Evolutionary conservation across 208 protist genomes (phyloP).

Genomic region (Herpetomonas samuelpessoai): DNA sequence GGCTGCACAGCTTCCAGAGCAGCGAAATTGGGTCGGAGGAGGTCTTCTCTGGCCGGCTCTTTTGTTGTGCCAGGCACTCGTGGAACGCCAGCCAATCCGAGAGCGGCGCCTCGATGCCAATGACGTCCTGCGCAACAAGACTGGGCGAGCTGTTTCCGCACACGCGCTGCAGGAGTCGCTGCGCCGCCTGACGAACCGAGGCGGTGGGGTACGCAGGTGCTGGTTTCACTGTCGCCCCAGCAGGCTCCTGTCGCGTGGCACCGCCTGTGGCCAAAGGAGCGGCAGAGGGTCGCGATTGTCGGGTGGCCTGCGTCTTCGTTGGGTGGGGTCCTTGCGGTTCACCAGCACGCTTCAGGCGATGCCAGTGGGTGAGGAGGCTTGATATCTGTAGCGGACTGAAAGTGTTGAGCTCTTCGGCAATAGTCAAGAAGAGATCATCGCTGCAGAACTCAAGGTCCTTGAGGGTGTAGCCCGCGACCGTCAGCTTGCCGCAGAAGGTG

Average conservation of each 20-base stretch:
- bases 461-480: constrained; percentile 48
- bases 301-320: neutral
- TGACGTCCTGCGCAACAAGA: constrained; percentile 19
- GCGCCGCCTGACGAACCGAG: constrained; percentile 12
- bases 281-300: neutral
- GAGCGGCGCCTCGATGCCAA: constrained; percentile 29
- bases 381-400: constrained; percentile 51
- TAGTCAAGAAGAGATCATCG: constrained; percentile 57
- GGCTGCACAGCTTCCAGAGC: constrained; percentile 66
- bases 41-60: neutral
- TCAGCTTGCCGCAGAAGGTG: constrained; percentile 44
- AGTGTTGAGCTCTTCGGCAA: constrained; percentile 48
- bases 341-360: constrained; percentile 8
- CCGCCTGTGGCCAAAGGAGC: neutral
- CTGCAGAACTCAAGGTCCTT: constrained; percentile 57
- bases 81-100: constrained; percentile 23
- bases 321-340: no score
- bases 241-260: no score
- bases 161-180: constrained; percentile 29
- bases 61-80: constrained; percentile 23
- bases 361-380: constrained; percentile 45
- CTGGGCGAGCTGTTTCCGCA: constrained; percentile 2
- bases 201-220: neutral
- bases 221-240: neutral
- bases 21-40: neutral